Base-by-base conservation (phyloP, 2,329 filamentous ascomycete species). In the Neofusicoccum cordaticola region DNA sequence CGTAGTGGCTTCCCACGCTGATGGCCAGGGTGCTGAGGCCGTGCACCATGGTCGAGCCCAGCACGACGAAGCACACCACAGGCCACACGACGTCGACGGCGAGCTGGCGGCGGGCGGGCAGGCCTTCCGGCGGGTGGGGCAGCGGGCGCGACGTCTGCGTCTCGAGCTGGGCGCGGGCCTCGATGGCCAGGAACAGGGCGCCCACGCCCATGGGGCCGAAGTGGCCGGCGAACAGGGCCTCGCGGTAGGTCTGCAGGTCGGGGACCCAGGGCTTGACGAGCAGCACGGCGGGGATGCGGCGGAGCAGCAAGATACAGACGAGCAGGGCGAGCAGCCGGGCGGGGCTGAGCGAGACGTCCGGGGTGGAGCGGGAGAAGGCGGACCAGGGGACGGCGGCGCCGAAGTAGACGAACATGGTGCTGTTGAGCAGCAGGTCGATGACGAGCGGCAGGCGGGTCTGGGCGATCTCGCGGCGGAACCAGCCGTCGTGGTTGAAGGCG, bases 141-240 rank as follows among this genome's bases (percentile, higher is more conserved):
- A 82, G 69, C 2, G 82, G 83, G 1, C 78, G 68, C 4, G 79
- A 80, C 0, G 77, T 79, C 9, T 78, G 80, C 0, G 78, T 85
- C 68, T 86, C 84, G 0, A 86, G 75, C 65, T 83, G 77, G 0
- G 81, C 83, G 27, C 83, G 74, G 0, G 82, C 81, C 75, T 86
- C 84, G 51, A 86, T 84, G 1, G 83, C 82, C 0, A 86, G 78
- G 72, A 86, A 86, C 6, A 86, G 71, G 0, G 82, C 84, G 2
- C 83, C 84, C 1, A 86, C 78, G 17, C 84, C 84, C 80, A 86
- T 86, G 8, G 84, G 84, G 0, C 84, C 84, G 65, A 86, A 86
- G 69, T 86, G 84, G 0, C 84, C 84, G 48, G 78, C 79, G 71
- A 86, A 86, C 0, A 86, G 70, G 0, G 84, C 84, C 71, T 86